A percentile compares a stretch with the other conserved stretches of the same genome.
phyloP scores from a whole-genome alignment of 1,284 basidiomycete species.

The Acaromyces ingoldii region DNA sequence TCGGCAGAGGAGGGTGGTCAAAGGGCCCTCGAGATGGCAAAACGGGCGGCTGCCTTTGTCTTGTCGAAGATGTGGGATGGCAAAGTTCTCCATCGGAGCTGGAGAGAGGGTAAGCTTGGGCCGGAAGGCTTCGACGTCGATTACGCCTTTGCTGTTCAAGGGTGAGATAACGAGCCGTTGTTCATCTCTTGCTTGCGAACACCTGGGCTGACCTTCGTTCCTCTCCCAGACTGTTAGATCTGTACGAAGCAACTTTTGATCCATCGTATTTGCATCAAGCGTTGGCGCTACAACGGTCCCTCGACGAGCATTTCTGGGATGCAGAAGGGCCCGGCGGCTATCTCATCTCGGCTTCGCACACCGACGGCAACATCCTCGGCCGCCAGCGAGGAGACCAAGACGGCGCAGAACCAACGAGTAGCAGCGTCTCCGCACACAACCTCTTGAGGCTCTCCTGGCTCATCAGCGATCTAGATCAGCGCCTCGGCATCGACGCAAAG shows the following conservation, averaged over 20 bases:
- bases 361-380: constrained; percentile 53
- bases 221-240: constrained; percentile 12
- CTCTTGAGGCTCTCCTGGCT: constrained; percentile 53
- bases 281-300: constrained; percentile 53
- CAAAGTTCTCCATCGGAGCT: constrained; percentile 37
- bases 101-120: constrained; percentile 45
- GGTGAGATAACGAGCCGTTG: too few species aligned
- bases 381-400: constrained; percentile 56
- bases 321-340: constrained; percentile 53
- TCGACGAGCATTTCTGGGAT: constrained; percentile 56
- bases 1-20: constrained; percentile 13
- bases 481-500: constrained; percentile 3
- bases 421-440: constrained; percentile 54
- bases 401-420: constrained; percentile 56
- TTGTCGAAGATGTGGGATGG: constrained; percentile 1
- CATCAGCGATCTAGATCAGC: constrained; percentile 36
- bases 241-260: constrained; percentile 5
- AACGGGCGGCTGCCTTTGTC: constrained; percentile 5
- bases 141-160: constrained; percentile 11
- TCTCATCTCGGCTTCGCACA: constrained; percentile 49
- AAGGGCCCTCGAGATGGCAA: constrained; percentile 11
- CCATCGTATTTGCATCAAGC: constrained; percentile 15
- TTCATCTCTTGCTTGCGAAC: too few species aligned
- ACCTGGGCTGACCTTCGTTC: too few species aligned
- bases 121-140: constrained; percentile 19